phyloP scores from a whole-genome alignment of 1,139 yeast species.

The Hyphopichia buzzinii region DNA sequence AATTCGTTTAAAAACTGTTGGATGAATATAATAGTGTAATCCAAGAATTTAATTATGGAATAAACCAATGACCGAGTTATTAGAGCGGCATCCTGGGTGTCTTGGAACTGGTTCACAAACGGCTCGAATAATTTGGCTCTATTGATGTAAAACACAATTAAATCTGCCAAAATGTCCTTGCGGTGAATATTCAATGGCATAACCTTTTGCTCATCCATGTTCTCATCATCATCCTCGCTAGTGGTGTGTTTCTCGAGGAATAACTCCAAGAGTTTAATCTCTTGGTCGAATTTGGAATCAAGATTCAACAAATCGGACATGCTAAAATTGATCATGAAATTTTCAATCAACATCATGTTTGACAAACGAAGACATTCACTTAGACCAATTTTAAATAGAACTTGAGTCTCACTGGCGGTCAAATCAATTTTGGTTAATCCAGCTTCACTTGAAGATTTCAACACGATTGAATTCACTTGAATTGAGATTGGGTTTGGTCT shows the following conservation, averaged over 20 bases:
- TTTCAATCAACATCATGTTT: constrained; percentile 52
- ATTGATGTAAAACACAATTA: constrained; percentile 46
- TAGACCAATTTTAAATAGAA: constrained; percentile 41
- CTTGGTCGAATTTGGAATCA: constrained; percentile 40
- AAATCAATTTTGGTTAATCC: constrained; percentile 16
- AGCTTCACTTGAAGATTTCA: constrained; percentile 20
- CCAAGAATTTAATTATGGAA: constrained; percentile 40
- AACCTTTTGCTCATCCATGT: constrained; percentile 17
- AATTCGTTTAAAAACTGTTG: constrained; percentile 18
- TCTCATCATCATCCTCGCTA: constrained; percentile 6
- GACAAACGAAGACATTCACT: constrained; percentile 50
- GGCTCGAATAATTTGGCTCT: constrained; percentile 54
- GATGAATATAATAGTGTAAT: constrained; percentile 28
- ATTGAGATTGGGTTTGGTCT: constrained; percentile 57
- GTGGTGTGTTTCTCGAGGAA: constrained; percentile 12
- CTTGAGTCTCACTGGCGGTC: constrained; percentile 25
- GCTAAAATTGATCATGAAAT: constrained; percentile 46
- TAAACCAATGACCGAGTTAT: constrained; percentile 32
- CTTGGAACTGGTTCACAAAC: constrained; percentile 40
- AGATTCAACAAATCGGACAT: constrained; percentile 38
- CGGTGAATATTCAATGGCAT: constrained; percentile 33
- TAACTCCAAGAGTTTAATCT: constrained; percentile 34
- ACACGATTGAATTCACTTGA: constrained; percentile 40
- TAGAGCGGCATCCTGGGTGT: constrained; percentile 23
- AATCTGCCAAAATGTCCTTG: constrained; percentile 40